These are phyloP conservation scores for Mycena capillaripes DNA, from an alignment of 768 basidiomycete genomes.

Conservation along the genomic window DNA sequence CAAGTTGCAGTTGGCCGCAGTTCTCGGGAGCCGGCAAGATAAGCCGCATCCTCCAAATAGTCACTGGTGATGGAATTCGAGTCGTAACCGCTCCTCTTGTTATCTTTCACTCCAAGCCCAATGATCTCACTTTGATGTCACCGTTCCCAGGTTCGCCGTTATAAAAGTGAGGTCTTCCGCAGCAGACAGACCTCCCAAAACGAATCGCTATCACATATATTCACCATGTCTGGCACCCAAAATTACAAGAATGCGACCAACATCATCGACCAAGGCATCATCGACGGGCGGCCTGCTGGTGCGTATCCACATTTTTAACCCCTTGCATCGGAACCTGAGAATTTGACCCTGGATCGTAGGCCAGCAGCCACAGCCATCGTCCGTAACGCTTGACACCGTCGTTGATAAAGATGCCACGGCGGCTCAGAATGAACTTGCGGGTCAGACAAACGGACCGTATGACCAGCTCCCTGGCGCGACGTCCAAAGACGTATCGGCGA, in stretches of 20 bases:
- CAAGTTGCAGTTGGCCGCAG: too few relatives aligned
- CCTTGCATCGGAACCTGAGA: too few relatives aligned
- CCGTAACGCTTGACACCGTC: background rate
- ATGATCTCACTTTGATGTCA: background rate
- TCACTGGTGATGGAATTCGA: background rate
- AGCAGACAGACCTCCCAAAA: background rate
- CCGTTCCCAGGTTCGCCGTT: background rate
- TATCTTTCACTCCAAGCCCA: background rate
- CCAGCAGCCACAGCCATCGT: background rate
- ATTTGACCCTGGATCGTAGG: background rate
- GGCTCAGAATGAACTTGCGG: background rate
- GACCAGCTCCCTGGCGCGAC: conserved; percentile 24
- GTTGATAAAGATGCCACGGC: background rate
- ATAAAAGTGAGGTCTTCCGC: background rate
- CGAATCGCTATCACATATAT: background rate
- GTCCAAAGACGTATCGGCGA: conserved; percentile 27
- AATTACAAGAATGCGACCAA: conserved; percentile 17
- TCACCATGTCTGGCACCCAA: conserved; percentile 11
- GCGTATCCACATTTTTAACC: background rate
- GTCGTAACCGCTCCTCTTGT: background rate
- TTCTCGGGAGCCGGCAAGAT: conserved; percentile 36
- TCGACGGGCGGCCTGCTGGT: background rate
- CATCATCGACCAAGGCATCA: conserved; percentile 7
- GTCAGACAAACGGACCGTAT: background rate
- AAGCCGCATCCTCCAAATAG: too few relatives aligned